Base-by-base conservation (phyloP, 139 green algal species). In the Edaphochlamys debaryana region DNA sequence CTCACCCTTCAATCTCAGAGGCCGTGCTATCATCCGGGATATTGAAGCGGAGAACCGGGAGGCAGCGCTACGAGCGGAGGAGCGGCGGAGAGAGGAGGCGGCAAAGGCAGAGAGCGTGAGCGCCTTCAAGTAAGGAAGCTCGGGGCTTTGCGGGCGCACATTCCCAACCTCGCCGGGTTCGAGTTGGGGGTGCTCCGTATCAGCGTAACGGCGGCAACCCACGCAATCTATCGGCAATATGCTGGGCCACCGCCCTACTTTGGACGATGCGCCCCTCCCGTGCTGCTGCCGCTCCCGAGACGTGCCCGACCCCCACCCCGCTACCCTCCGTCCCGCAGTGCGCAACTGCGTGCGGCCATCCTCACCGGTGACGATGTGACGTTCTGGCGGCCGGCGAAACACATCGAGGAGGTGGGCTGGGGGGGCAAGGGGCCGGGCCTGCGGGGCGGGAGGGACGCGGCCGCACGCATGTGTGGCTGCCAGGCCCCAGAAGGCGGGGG, bases 291-390 rank as follows among this genome's bases (percentile, higher is more conserved):
- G 22, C 11, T 78, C 7, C 17, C 13, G 13, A 20, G 15, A 19
- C 48, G n/a, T 23, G 29, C 32, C 29, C 45, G 3, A 20, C 20
- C 52, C 23, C 45, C 58, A 6, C 22, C 4, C 11, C 63, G 11
- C 6, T 22, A 0, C 62, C 30, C 62, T 7, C n/a, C n/a, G 4
- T 13, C n/a, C 30, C 27, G 17, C 58, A 81, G 75, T 27, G 41
- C 75, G 50, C 75, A 87, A 29, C 62, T 87, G 37, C 81, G 81
- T 4, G n/a, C 81, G 29, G 63, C 81, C 37, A 87, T 87, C 25
- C 48, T 87, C 2, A 58, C 54, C 22, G 80, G 70, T 22, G 80
- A 86, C 41, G 80, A 86, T 25, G 62, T 80, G 29, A 32, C 54
- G 32, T 86, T 86, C 69, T 86, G 80, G 80, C 67, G 52, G 0